A percentile compares a stretch with the other conserved stretches of the same genome.
These are phyloP conservation scores for Neofusicoccum laricinum DNA, from an alignment of 2,329 filamentous ascomycete species.

Conservation along the genomic window DNA sequence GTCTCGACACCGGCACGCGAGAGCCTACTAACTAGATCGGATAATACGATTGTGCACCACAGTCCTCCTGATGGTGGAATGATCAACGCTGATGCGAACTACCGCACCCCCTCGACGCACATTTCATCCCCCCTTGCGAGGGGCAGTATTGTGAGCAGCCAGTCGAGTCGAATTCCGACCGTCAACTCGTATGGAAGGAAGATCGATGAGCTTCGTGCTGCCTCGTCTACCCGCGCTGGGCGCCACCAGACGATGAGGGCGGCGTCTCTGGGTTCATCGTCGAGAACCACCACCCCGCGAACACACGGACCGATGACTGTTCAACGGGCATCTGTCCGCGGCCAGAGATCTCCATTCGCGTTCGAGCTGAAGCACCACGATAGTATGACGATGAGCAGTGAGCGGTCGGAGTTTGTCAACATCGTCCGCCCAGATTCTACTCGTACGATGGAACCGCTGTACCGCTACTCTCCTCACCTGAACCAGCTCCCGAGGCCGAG, in stretches of 20 bases:
- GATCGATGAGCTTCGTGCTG: not conserved
- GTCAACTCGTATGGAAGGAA: not conserved
- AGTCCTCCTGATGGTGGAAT: not conserved
- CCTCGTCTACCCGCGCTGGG: not conserved
- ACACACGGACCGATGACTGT: not conserved
- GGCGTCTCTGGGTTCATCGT: not conserved
- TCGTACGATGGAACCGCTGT: not conserved
- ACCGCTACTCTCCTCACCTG: not conserved
- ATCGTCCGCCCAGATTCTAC: not conserved
- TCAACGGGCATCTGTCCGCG: not conserved
- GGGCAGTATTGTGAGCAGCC: not conserved
- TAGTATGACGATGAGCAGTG: not conserved
- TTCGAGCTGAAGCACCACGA: not conserved
- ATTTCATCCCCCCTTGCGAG: not conserved
- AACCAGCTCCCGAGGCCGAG: not conserved
- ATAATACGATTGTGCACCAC: not conserved
- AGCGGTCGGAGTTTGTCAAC: not conserved
- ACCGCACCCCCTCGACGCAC: not conserved
- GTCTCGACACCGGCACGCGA: not conserved
- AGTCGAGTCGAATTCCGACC: not conserved
- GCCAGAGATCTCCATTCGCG: not conserved
- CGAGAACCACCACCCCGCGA: not conserved
- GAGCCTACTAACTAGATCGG: not conserved
- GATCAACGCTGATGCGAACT: not conserved
- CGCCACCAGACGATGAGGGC: not conserved